phyloP scores from a whole-genome alignment of 2,329 filamentous ascomycete genomes.

The Verruconis gallopava region DNA sequence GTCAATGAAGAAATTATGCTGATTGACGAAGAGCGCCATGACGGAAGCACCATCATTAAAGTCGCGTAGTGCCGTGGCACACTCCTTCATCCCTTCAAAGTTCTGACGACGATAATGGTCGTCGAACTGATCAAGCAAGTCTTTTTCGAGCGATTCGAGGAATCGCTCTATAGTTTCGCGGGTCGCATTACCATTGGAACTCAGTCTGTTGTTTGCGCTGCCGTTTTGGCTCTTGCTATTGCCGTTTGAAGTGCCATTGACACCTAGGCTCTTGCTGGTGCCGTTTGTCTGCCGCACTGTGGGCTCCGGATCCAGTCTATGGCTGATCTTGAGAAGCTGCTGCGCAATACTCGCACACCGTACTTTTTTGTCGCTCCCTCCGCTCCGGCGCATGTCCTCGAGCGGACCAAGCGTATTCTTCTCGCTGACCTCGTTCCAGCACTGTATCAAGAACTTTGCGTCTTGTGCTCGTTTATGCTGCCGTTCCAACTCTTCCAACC shows the following conservation, averaged over 20 bases:
- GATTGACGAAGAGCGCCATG: slow-evolving; percentile 92
- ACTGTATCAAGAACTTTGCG: slow-evolving; percentile 88
- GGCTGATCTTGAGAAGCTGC: slow-evolving; percentile 87
- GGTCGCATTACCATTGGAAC: slow-evolving; percentile 44
- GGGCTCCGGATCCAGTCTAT: slow-evolving; percentile 61
- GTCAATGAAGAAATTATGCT: slow-evolving; percentile 99
- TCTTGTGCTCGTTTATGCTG: slow-evolving; percentile 83
- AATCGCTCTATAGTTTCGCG: slow-evolving; percentile 93
- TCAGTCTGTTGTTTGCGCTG: slow-evolving; percentile 13
- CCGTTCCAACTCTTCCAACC: slow-evolving; percentile 83
- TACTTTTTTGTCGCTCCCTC: slow-evolving; percentile 82
- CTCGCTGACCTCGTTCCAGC: slow-evolving; percentile 91
- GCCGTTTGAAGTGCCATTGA: slow-evolving; percentile 32
- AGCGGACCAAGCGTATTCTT: slow-evolving; percentile 75
- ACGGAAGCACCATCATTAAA: slow-evolving; percentile 95
- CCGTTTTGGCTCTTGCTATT: slow-evolving; percentile 12
- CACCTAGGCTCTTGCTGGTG: slow-evolving; percentile 16
- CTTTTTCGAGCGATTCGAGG: slow-evolving; percentile 87
- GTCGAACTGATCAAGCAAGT: slow-evolving; percentile 91
- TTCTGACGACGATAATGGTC: slow-evolving; percentile 91
- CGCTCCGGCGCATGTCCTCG: slow-evolving; percentile 75
- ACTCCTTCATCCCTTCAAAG: slow-evolving; percentile 97
- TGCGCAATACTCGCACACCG: slow-evolving; percentile 87
- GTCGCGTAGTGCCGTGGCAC: slow-evolving; percentile 82
- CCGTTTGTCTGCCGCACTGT: slow-evolving; percentile 4